Evolutionary conservation across 2,329 filamentous ascomycete species (phyloP), one percentile per base, ranked within the genome.

Genomic region (Ceratocystiopsis minuta): DNA sequence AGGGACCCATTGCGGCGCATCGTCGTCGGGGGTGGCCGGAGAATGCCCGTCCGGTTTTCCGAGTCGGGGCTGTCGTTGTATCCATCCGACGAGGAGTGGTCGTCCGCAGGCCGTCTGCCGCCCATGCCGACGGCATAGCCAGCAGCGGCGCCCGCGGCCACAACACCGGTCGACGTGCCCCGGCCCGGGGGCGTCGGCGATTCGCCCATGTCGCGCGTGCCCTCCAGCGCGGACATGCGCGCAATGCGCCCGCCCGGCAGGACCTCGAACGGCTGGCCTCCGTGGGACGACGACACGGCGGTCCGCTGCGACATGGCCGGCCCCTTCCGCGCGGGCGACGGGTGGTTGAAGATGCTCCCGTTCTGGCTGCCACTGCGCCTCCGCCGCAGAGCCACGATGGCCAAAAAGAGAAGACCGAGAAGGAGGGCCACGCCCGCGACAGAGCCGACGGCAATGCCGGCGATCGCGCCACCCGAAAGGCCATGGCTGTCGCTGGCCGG

Each of bases 221-320:
- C 79, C 60, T 95, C 88, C 41, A 98, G 61, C 32, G 90, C 90
- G 34, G 88, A 87, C 90, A 98, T 96, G 43, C 90, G 78, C 34
- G 90, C 84, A 45, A 98, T 90, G 47, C 90, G 79, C 28, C 85
- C 86, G 36, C 86, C 87, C 6, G 86, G 83, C 12, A 92, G 68
- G 15, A 86, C 72, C 51, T 85, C 80, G 49, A 83, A 81, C 1
- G 42, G 45, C 28, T 43, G 43, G 34, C 35, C 38, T 16, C 39
- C 42, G 5, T 45, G 43, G 1, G 45, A 45, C 1, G 45, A 45
- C 11, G 39, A 37, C 4, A 24, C 36, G 2, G 36, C 33, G 32
- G 53, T 50, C 48, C 68, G 66, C 51, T 33, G 39, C 0, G 36
- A 20, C 43, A 45, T 45, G 47, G 67, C 65, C 9, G 59, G 49